Percentiles rank a stretch among this genome's conserved stretches.
Conservation (phyloP, 2,329 filamentous ascomycete species). For the Colletotrichum musae region DNA sequence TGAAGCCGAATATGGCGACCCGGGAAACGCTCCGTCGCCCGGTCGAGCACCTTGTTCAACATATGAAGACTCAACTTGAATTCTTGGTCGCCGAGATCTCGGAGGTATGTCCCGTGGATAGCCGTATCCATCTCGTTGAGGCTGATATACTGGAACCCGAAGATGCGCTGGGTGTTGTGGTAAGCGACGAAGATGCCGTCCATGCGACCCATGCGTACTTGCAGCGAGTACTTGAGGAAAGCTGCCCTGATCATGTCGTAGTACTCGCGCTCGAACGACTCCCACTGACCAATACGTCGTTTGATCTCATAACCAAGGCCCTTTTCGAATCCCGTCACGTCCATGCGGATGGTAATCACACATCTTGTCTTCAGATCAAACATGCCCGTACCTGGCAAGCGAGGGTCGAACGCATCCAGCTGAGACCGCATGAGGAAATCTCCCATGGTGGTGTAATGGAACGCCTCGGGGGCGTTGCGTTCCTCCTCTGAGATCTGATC, state of each 20-base stretch:
- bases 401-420: slow-evolving; percentile 88
- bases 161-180: slow-evolving; percentile 95
- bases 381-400: slow-evolving; percentile 91
- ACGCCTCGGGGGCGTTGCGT: slow-evolving; percentile 80
- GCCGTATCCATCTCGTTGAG: slow-evolving; percentile 90
- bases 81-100: slow-evolving; percentile 81
- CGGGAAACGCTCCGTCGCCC: slow-evolving; percentile 82
- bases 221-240: slow-evolving; percentile 96
- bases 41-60: slow-evolving; percentile 84
- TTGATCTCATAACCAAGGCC: slow-evolving; percentile 92
- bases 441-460: slow-evolving; percentile 87
- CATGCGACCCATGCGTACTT: slow-evolving; percentile 98
- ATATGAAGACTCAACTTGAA: slow-evolving; percentile 86
- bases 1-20: slow-evolving; percentile 82
- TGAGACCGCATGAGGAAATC: slow-evolving; percentile 97
- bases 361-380: slow-evolving; percentile 97
- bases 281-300: slow-evolving; percentile 80
- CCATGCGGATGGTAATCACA: slow-evolving; percentile 93
- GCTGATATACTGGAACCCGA: slow-evolving; percentile 96
- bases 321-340: slow-evolving; percentile 81
- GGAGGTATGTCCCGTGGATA: slow-evolving; percentile 83
- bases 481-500: slow-evolving; percentile 81
- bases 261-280: slow-evolving; percentile 96
- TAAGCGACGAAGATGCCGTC: slow-evolving; percentile 98
- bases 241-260: slow-evolving; percentile 96